Conservation (phyloP, 805 yeast genomes). For the Ogataea naganishii region DNA sequence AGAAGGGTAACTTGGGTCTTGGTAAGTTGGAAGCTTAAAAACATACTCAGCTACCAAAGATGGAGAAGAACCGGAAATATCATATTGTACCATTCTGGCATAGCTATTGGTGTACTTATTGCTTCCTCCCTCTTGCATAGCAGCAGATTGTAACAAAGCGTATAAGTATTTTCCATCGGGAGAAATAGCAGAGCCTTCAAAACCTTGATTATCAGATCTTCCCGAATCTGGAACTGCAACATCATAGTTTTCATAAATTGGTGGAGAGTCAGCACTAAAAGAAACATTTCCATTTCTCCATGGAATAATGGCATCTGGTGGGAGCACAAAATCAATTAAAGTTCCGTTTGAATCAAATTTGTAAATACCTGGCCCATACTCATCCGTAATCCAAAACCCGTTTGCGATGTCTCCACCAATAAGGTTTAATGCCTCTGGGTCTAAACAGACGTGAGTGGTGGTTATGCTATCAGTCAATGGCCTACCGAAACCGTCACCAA, state of each 20-base stretch:
- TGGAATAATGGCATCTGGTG: slow-evolving; percentile 22
- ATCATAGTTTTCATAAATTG: slow-evolving; percentile 16
- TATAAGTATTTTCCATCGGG: slow-evolving; percentile 21
- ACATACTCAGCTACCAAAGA: slow-evolving; percentile 20
- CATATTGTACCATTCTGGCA: slow-evolving; percentile 20
- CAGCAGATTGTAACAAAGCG: slow-evolving; percentile 20
- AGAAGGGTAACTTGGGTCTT: slow-evolving; percentile 11
- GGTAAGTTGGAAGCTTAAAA: slow-evolving; percentile 18
- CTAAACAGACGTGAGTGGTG: slow-evolving; percentile 21
- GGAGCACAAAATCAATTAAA: slow-evolving; percentile 17
- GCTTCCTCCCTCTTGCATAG: slow-evolving; percentile 23
- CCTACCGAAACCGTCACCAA: slow-evolving; percentile 24
- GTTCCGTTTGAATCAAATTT: slow-evolving; percentile 18
- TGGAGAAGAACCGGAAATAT: slow-evolving; percentile 12
- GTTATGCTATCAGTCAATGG: slow-evolving; percentile 9
- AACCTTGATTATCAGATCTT: slow-evolving; percentile 22
- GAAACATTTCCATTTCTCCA: slow-evolving; percentile 13
- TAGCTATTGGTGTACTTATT: slow-evolving; percentile 14
- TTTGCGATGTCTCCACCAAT: slow-evolving; percentile 20
- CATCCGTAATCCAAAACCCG: slow-evolving; percentile 26
- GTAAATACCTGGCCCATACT: slow-evolving; percentile 24
- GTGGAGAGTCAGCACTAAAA: slow-evolving; percentile 20
- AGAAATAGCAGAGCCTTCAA: slow-evolving; percentile 22
- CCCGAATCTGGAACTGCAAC: slow-evolving; percentile 20
- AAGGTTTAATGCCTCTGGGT: slow-evolving; percentile 20